phyloP scores from a whole-genome alignment of 768 basidiomycete species.

The Boletus rubroflammeus region DNA sequence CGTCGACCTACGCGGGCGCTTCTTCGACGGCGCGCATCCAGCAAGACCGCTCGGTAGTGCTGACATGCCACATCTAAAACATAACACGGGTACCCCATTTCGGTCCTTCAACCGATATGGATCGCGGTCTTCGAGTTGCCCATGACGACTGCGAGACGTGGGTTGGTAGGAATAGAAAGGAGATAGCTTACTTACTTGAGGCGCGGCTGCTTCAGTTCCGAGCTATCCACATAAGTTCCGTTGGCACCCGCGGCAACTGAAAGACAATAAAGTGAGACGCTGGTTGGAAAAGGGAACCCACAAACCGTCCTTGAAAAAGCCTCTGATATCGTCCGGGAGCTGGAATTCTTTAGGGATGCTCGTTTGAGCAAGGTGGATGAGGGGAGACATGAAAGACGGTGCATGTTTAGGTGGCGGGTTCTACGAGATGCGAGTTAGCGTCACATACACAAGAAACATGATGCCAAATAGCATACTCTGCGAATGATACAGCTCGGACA shows the following conservation, averaged over 20 bases:
- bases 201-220: constrained; percentile 71
- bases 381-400: constrained; percentile 64
- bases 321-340: constrained; percentile 79
- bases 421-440: constrained; percentile 36
- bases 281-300: constrained; percentile 11
- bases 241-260: constrained; percentile 75
- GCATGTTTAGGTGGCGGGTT: constrained; percentile 62
- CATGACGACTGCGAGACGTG: constrained; percentile 59
- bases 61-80: constrained; percentile 85
- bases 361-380: constrained; percentile 66
- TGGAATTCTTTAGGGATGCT: constrained; percentile 79
- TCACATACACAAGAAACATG: background rate
- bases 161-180: background rate
- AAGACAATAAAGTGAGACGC: constrained; percentile 15
- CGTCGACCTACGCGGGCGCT: constrained; percentile 51
- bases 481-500: constrained; percentile 68
- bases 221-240: constrained; percentile 81
- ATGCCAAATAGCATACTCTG: constrained; percentile 47
- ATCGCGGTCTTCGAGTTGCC: constrained; percentile 89
- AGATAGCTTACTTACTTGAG: constrained; percentile 62
- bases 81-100: constrained; percentile 79
- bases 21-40: constrained; percentile 50
- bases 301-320: constrained; percentile 85
- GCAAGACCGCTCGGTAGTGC: constrained; percentile 58
- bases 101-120: constrained; percentile 82